Evolutionary conservation across 106 monocot species (phyloP).

Genomic region (Platanthera guangdongensis): DNA sequence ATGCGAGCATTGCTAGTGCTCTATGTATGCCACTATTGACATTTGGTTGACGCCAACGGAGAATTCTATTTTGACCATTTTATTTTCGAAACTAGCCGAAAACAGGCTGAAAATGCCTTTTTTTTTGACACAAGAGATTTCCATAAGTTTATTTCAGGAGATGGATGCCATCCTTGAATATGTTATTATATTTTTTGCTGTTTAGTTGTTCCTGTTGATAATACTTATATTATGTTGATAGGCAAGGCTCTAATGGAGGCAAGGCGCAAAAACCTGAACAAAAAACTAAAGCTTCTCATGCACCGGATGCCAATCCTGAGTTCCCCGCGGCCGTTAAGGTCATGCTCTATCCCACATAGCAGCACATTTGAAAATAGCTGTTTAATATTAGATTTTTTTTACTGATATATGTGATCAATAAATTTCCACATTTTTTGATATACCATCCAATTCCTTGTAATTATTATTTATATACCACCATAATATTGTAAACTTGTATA

Average conservation of each 20-base stretch:
- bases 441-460: too few relatives aligned
- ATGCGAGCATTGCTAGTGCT: neutral
- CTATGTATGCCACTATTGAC: neutral
- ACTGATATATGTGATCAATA: too few relatives aligned
- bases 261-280: constrained; percentile 34
- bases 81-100: too few relatives aligned
- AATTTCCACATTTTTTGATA: too few relatives aligned
- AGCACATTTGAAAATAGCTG: neutral
- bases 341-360: neutral
- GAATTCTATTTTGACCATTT: too few relatives aligned
- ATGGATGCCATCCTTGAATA: neutral
- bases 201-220: neutral
- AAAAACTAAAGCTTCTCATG: constrained; percentile 47
- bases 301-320: constrained; percentile 66
- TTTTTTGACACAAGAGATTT: too few relatives aligned
- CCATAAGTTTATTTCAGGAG: too few relatives aligned
- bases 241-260: constrained; percentile 26
- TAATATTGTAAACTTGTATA: too few relatives aligned
- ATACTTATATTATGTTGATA: constrained; percentile 7
- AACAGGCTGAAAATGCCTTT: too few relatives aligned
- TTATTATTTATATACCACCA: too few relatives aligned
- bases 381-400: neutral
- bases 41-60: too few relatives aligned
- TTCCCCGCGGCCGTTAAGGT: constrained; percentile 43
- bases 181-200: neutral